Percentiles rank a stretch among this genome's conserved stretches.
Evolutionary conservation across 768 basidiomycete species (phyloP).

Genomic region (Dacryopinax primogenitus): DNA sequence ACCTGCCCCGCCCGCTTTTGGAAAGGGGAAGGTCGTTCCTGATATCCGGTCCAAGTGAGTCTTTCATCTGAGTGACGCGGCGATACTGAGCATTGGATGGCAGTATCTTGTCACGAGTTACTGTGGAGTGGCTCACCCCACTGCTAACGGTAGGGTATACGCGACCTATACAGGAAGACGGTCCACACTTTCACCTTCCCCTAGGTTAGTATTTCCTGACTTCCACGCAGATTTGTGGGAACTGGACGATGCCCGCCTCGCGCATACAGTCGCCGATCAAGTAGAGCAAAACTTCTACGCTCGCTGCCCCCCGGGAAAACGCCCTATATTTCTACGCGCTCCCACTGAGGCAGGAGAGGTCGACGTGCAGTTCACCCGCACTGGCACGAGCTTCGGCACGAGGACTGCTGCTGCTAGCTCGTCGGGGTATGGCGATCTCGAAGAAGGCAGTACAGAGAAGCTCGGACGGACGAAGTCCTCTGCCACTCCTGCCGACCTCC

Average conservation of each 20-base stretch:
- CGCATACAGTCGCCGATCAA: slow-evolving; percentile 30
- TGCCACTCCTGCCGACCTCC: neutral
- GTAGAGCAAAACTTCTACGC: slow-evolving; percentile 39
- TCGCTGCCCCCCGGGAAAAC: slow-evolving; percentile 39
- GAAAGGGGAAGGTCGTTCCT: slow-evolving; percentile 35
- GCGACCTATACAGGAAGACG: slow-evolving; percentile 44
- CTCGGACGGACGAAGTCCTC: neutral
- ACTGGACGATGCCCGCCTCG: slow-evolving; percentile 32
- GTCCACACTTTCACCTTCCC: slow-evolving; percentile 22
- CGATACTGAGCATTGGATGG: neutral
- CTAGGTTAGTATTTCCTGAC: neutral
- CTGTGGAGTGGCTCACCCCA: slow-evolving; percentile 43
- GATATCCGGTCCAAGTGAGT: slow-evolving; percentile 21
- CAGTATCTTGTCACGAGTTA: slow-evolving; percentile 36
- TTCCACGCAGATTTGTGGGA: slow-evolving; percentile 40
- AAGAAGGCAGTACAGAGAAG: slow-evolving; percentile 11
- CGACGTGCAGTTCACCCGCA: neutral
- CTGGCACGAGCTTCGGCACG: neutral
- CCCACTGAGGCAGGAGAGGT: neutral
- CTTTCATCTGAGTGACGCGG: neutral
- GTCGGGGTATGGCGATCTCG: neutral
- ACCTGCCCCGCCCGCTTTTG: slow-evolving; percentile 42
- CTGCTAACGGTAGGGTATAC: slow-evolving; percentile 47
- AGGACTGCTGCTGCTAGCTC: slow-evolving; percentile 15
- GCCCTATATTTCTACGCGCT: slow-evolving; percentile 21